Evolutionary conservation across 768 basidiomycete genomes (phyloP), one percentile per base, ranked within the genome.

Genomic region (Rhodocollybia butyracea): DNA sequence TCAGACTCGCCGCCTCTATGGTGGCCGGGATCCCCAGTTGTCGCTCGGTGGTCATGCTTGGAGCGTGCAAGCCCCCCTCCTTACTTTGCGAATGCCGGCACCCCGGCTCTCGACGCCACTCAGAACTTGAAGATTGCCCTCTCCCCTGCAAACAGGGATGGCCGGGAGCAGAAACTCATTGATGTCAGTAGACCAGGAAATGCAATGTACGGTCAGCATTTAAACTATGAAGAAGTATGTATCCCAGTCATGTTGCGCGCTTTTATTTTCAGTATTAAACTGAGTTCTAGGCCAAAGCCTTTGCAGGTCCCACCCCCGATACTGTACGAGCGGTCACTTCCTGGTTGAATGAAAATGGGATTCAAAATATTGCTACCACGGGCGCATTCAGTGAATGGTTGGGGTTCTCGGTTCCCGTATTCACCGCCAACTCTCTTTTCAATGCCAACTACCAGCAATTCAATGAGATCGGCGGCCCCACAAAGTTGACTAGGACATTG

Each of bases 311-410:
- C 3, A 27, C 57, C 12, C 41, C 45, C n/a, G 56, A 58, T 15
- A 48, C 61, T 21, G 47, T 59, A 13, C 74, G 79, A 42, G 57
- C 61, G 26, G 67, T 67, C 22, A 69, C 70, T n/a, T 68, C 69
- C 50, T 83, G 82, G 81, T 62, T 83, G 2, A 67, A 69, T 0
- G 69, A 68, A 2, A 70, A 79, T 48, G 80, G 77, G 17, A 34
- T 29, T 62, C 79, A 22, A 6, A 65, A 72, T 42, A 60, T 68
- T 34, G 55, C 73, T 2, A 52, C 65, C 17, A 68, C 71, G 8
- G 75, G 78, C 12, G 66, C 73, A 2, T 76, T 78, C 0, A 66
- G 69, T 3, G 73, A 76, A 60, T 74, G 72, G 72, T 56, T 75
- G 19, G 57, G 56, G 17, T 59, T 71, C 63, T 58, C 59, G 3